Percentiles rank a stretch among this genome's conserved stretches.
Conservation (phyloP, 2,329 filamentous ascomycete species). For the Clarireedia hainanense region DNA sequence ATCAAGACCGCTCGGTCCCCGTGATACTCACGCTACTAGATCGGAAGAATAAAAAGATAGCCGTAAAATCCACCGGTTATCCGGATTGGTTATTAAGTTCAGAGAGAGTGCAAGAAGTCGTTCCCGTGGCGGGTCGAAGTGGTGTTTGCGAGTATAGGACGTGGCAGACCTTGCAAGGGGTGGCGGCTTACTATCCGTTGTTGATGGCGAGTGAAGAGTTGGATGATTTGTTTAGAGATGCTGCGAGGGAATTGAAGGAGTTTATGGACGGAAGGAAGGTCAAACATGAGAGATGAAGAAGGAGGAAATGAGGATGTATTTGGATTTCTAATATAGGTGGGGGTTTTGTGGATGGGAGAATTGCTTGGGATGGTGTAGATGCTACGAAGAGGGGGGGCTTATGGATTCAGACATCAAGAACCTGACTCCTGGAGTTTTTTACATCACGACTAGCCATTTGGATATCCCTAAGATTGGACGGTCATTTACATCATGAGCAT, state of each 20-base stretch:
- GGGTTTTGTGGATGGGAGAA: too few relatives aligned
- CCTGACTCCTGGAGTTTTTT: too few relatives aligned
- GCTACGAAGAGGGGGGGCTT: too few relatives aligned
- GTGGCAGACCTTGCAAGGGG: conserved; percentile 14
- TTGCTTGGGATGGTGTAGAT: too few relatives aligned
- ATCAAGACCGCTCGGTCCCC: not conserved
- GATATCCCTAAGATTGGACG: too few relatives aligned
- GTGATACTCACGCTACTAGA: conserved; percentile 16
- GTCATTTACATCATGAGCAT: too few relatives aligned
- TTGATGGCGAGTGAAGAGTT: conserved; percentile 16
- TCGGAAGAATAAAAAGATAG: conserved; percentile 11
- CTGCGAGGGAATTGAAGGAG: conserved; percentile 2
- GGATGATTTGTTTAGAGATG: conserved; percentile 1
- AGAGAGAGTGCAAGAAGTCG: conserved; percentile 19
- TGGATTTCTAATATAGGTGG: too few relatives aligned
- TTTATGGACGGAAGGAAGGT: conserved; percentile 2
- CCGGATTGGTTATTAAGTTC: conserved; percentile 15
- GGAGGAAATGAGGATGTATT: not conserved
- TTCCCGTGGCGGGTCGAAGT: conserved; percentile 12
- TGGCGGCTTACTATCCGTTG: conserved; percentile 19
- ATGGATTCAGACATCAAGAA: too few relatives aligned
- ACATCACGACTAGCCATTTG: too few relatives aligned
- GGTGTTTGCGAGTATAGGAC: conserved; percentile 19
- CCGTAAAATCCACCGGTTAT: conserved; percentile 11
- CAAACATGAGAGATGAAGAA: not conserved